These are phyloP conservation scores for Amanita pseudoporphyria DNA, from an alignment of 768 basidiomycete species.

Conservation along the genomic window DNA sequence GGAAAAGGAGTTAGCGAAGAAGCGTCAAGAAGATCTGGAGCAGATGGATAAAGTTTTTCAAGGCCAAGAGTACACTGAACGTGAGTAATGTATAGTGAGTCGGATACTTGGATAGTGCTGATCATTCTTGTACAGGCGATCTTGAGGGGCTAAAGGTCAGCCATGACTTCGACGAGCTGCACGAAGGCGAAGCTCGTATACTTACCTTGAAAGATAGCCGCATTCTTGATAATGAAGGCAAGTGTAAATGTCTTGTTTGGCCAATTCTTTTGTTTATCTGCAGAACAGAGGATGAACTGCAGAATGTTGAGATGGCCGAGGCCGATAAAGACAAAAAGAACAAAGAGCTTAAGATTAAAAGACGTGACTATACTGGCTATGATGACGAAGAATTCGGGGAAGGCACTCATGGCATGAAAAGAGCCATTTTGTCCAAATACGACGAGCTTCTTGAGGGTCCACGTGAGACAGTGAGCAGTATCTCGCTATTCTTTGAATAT, in stretches of 20 bases:
- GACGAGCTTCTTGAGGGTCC: slow-evolving; percentile 81
- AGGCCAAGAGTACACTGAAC: slow-evolving; percentile 76
- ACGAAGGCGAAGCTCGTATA: slow-evolving; percentile 91
- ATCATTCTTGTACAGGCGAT: slow-evolving; percentile 46
- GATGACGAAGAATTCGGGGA: slow-evolving; percentile 91
- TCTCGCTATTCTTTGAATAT: not conserved
- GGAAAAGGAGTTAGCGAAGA: slow-evolving; percentile 80
- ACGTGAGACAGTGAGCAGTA: slow-evolving; percentile 54
- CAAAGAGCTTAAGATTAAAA: slow-evolving; percentile 80
- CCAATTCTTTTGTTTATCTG: not conserved
- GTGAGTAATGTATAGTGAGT: slow-evolving; percentile 33
- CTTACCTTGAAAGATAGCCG: slow-evolving; percentile 95
- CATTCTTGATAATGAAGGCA: slow-evolving; percentile 92
- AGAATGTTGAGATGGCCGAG: slow-evolving; percentile 93
- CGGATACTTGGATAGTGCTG: not conserved
- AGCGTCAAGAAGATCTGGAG: slow-evolving; percentile 76
- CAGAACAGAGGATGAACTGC: slow-evolving; percentile 85
- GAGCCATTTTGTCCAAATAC: slow-evolving; percentile 82
- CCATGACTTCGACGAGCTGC: slow-evolving; percentile 89
- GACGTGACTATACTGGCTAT: slow-evolving; percentile 85
- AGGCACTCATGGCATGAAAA: slow-evolving; percentile 70
- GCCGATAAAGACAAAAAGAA: slow-evolving; percentile 73
- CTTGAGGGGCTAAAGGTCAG: slow-evolving; percentile 90
- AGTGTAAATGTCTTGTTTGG: slow-evolving; percentile 9
- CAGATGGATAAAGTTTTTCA: slow-evolving; percentile 71